Percentiles rank a stretch among this genome's conserved stretches.
phyloP scores from a whole-genome alignment of 208 protist genomes.

The Wallacemonas sp. region DNA sequence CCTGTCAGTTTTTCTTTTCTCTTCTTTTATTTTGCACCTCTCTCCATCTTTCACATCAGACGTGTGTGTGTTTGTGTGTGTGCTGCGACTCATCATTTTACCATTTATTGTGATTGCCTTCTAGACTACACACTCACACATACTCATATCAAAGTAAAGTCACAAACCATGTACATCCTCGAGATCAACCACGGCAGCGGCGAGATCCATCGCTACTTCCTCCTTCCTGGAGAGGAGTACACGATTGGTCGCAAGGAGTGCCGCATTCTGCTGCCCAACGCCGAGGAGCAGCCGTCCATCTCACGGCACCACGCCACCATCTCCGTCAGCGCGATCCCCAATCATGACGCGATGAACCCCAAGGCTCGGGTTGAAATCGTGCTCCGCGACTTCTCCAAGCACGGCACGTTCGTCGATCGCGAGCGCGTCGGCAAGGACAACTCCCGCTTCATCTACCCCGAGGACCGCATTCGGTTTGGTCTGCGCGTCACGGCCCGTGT shows the following conservation, averaged over 20 bases:
- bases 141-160: conserved; percentile 1
- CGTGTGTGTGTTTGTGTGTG: neutral
- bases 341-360: conserved; percentile 31
- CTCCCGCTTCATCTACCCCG: conserved; percentile 50
- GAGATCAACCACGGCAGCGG: conserved; percentile 69
- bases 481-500: conserved; percentile 58
- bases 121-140: conserved; percentile 10
- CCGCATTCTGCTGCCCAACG: conserved; percentile 48
- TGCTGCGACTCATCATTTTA: too few species aligned
- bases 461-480: conserved; percentile 67
- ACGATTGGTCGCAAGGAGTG: conserved; percentile 74
- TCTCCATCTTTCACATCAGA: too few species aligned
- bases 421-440: conserved; percentile 65
- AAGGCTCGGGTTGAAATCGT: conserved; percentile 32
- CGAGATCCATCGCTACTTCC: conserved; percentile 61
- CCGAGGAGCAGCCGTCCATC: conserved; percentile 60
- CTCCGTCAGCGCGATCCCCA: conserved; percentile 32
- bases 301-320: conserved; percentile 76
- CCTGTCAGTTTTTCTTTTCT: too few species aligned
- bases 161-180: conserved; percentile 50
- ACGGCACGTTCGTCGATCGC: conserved; percentile 70
- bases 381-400: conserved; percentile 66
- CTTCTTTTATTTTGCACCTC: too few species aligned
- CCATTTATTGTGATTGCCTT: too few species aligned
- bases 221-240: conserved; percentile 60